Conservation (phyloP, 257 asterid species). For the Nicotiana tabacum region DNA sequence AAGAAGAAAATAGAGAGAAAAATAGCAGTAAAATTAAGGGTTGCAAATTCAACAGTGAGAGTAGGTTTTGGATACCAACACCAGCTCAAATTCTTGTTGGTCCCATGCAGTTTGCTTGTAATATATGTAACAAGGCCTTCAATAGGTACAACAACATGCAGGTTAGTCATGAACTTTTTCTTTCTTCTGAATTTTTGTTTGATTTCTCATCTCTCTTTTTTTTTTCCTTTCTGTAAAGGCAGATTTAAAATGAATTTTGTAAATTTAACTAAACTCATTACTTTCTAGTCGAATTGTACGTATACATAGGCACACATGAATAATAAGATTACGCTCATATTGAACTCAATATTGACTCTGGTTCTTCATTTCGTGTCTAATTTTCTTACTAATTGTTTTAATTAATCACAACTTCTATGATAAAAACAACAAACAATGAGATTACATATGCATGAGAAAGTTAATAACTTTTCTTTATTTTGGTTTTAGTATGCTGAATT, state of each 20-base stretch:
- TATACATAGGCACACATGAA: neutral
- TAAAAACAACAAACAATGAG: neutral
- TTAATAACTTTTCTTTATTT: neutral
- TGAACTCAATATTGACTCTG: neutral
- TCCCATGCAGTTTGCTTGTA: slow-evolving; percentile 87
- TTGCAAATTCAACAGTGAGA: slow-evolving; percentile 26
- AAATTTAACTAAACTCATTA: neutral
- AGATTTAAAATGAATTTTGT: neutral
- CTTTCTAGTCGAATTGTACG: neutral
- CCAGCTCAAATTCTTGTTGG: slow-evolving; percentile 92
- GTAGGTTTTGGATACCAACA: slow-evolving; percentile 90
- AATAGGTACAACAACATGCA: slow-evolving; percentile 97
- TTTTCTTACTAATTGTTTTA: neutral
- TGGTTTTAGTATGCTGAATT: neutral
- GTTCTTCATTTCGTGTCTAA: neutral
- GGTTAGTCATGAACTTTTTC: slow-evolving; percentile 36
- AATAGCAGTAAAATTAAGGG: slow-evolving; percentile 7
- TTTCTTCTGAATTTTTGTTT: neutral
- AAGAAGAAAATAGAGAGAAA: slow-evolving; percentile 21
- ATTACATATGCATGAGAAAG: neutral
- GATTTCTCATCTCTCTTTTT: neutral
- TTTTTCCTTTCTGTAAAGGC: neutral
- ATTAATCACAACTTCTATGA: neutral
- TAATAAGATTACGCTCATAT: neutral
- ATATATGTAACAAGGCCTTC: slow-evolving; percentile 81